phyloP scores from a whole-genome alignment of 768 basidiomycete genomes.

The Leucocoprinus sp. region DNA sequence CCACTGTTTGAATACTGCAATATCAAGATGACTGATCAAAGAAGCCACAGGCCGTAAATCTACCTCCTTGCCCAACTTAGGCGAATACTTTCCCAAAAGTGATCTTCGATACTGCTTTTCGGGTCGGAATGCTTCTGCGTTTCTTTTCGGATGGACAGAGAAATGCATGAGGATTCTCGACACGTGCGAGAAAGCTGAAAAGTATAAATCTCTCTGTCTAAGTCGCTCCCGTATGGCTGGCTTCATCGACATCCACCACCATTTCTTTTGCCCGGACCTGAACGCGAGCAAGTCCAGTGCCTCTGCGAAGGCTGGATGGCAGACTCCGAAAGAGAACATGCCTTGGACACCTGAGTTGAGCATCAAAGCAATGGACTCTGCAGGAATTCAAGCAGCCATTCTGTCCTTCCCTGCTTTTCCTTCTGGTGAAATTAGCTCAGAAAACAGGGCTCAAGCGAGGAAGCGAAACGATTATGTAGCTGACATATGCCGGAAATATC shows the following conservation, averaged over 20 bases:
- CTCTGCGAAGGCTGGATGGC: constrained; percentile 48
- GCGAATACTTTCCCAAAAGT: constrained; percentile 5
- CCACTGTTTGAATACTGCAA: too few species aligned
- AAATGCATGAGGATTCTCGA: background rate
- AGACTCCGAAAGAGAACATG: constrained; percentile 51
- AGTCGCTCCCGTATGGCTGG: constrained; percentile 11
- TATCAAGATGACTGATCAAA: background rate
- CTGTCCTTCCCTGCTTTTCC: constrained; percentile 59
- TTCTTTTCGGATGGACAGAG: background rate
- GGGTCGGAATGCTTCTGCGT: background rate
- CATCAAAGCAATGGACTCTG: constrained; percentile 53
- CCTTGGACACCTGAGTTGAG: constrained; percentile 59
- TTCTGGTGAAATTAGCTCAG: constrained; percentile 26
- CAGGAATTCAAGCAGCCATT: constrained; percentile 50
- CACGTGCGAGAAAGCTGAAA: constrained; percentile 3
- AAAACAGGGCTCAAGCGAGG: constrained; percentile 35
- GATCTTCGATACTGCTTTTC: background rate
- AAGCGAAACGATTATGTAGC: constrained; percentile 40
- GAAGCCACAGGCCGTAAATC: background rate
- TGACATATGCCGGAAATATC: constrained; percentile 38
- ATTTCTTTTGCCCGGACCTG: constrained; percentile 53
- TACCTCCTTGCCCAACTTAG: constrained; percentile 4
- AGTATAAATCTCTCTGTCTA: constrained; percentile 2
- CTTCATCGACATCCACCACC: constrained; percentile 70
- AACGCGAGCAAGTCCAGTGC: constrained; percentile 31